These are phyloP conservation scores for Cucurbita moschata DNA, from an alignment of 306 rosid species.

Conservation along the genomic window DNA sequence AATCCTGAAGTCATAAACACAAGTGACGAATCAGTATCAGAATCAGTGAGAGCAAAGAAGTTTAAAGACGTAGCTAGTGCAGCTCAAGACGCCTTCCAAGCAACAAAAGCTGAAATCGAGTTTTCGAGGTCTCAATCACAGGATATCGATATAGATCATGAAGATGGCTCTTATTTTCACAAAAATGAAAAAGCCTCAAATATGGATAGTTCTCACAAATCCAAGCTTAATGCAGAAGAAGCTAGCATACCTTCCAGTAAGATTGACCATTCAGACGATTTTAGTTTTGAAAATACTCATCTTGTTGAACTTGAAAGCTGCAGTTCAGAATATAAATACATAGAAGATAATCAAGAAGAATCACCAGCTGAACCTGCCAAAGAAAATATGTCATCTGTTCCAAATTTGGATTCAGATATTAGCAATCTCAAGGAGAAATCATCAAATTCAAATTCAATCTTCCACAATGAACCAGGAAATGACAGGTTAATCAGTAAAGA, in stretches of 20 bases:
- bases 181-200: not conserved
- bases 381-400: not conserved
- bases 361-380: not conserved
- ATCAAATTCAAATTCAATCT: not conserved
- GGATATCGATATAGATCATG: conserved; percentile 25
- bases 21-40: conserved; percentile 26
- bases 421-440: not conserved
- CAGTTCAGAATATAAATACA: not conserved
- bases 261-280: not conserved
- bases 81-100: conserved; percentile 88
- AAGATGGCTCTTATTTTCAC: conserved; percentile 1
- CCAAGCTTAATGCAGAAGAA: not conserved
- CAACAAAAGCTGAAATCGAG: conserved; percentile 70
- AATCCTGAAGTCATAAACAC: conserved; percentile 10
- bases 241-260: not conserved
- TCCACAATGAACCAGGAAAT: not conserved
- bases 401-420: not conserved
- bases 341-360: conserved; percentile 1
- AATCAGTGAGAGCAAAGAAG: conserved; percentile 25
- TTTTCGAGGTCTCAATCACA: conserved; percentile 46
- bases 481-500: not conserved
- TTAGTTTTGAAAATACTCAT: not conserved
- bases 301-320: not conserved
- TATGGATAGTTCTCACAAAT: not conserved
- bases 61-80: conserved; percentile 72